phyloP scores from a whole-genome alignment of 129 eudicot genomes.

The Heracleum sosnowskyi region DNA sequence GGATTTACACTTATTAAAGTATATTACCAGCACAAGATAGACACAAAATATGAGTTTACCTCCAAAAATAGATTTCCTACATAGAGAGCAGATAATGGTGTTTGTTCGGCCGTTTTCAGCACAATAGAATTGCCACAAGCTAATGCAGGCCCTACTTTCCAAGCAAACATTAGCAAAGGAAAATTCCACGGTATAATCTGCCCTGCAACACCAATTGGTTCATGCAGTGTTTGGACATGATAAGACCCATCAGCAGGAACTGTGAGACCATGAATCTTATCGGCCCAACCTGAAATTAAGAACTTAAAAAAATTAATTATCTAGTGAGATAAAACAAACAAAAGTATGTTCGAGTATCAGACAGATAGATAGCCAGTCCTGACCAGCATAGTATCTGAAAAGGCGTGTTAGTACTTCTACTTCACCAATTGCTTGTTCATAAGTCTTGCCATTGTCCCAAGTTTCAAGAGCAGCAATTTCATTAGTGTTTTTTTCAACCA shows the following conservation, averaged over 20 bases:
- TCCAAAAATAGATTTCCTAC: constrained; percentile 64
- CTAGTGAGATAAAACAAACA: background rate
- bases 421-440: constrained; percentile 52
- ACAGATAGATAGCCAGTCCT: background rate
- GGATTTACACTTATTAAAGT: background rate
- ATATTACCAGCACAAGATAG: background rate
- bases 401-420: constrained; percentile 61
- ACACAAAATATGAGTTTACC: constrained; percentile 24
- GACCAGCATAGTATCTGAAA: constrained; percentile 83
- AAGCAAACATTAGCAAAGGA: constrained; percentile 67
- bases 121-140: constrained; percentile 78
- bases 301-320: background rate
- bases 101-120: constrained; percentile 76
- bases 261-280: constrained; percentile 71
- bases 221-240: constrained; percentile 63
- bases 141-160: constrained; percentile 83
- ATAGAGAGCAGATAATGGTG: constrained; percentile 68
- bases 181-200: constrained; percentile 85
- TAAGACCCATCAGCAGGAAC: constrained; percentile 71
- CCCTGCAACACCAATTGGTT: constrained; percentile 78
- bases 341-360: background rate
- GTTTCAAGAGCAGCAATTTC: constrained; percentile 82
- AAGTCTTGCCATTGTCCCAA: constrained; percentile 90
- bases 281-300: constrained; percentile 63
- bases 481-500: constrained; percentile 63